Evolutionary conservation across 75 land plant genomes (phyloP), one percentile per base, ranked within the genome.

Genomic region (Pinus taeda): DNA sequence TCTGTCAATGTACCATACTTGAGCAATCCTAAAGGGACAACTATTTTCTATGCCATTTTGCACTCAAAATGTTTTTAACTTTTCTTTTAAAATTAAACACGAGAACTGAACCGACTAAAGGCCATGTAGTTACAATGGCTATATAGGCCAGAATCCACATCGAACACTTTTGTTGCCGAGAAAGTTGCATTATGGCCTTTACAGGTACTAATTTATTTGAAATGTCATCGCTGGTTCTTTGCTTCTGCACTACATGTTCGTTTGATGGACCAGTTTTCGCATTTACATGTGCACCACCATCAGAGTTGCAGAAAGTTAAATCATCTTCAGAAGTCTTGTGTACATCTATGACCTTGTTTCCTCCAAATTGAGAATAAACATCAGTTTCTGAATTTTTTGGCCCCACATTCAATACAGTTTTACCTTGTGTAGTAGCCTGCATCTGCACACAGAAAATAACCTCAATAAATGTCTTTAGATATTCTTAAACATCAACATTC

Each of bases 121-220:
- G 98, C 88, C 92, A 95, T 42, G 86, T 85, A 5, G 98, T 84
- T 13, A 86, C 71, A 42, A 93, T 75, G 57, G 98, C 92, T 71
- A 93, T 80, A 64, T 91, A 95, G 1, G 85, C 85, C 42, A 95
- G 92, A 76, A 93, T 33, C 95, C 93, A 91, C 26, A 93, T 77
- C 30, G 95, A 85, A 59, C 20, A 73, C 60, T 70, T 76, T 18
- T 80, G 83, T 53, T 81, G 88, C 15, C 61, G 82, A 7, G 79
- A 72, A n/a, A 91, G 77, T 57, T 71, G 82, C 74, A 77, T 60
- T 11, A 89, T 60, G 70, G 78, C 55, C 75, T 73, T 86, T 3
- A 87, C 15, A 15, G 79, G 61, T 75, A 57, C n/a, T 24, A 59
- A 36, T 22, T 57, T 20, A 30, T 69, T 69, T 69, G 71, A 42